Conservation (phyloP, 306 rosid species). For the Castanospermum australe region DNA sequence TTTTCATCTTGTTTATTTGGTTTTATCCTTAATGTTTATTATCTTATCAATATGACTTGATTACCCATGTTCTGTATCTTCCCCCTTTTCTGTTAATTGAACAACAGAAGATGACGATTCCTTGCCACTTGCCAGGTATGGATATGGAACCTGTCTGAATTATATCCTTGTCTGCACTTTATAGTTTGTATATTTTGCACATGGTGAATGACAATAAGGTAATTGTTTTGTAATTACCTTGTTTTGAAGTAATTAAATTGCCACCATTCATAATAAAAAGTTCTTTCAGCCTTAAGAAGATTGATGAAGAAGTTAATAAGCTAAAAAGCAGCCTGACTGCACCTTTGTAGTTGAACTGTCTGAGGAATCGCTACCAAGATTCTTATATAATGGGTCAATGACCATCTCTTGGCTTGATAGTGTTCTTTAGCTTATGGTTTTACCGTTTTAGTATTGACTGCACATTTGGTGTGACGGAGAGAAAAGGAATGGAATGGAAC, state of each 20-base stretch:
- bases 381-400: conserved; percentile 14
- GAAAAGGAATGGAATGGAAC: too few relatives aligned
- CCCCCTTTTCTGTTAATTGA: not conserved
- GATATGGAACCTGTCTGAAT: not conserved
- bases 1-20: conserved; percentile 5
- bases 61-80: conserved; percentile 2
- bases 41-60: not conserved
- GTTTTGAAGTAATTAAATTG: not conserved
- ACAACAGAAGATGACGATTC: not conserved
- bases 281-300: not conserved
- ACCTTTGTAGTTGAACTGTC: not conserved
- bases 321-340: not conserved
- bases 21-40: not conserved
- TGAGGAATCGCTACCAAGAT: not conserved
- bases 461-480: too few relatives aligned
- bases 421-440: not conserved
- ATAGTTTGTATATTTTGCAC: not conserved
- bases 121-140: not conserved
- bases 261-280: not conserved
- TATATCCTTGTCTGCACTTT: conserved; percentile 18
- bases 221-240: not conserved
- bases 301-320: not conserved
- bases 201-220: not conserved
- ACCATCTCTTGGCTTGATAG: not conserved
- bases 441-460: too few relatives aligned